Base-by-base conservation (phyloP, 371 early-diverging fungal species). In the Blakeslea trispora region DNA sequence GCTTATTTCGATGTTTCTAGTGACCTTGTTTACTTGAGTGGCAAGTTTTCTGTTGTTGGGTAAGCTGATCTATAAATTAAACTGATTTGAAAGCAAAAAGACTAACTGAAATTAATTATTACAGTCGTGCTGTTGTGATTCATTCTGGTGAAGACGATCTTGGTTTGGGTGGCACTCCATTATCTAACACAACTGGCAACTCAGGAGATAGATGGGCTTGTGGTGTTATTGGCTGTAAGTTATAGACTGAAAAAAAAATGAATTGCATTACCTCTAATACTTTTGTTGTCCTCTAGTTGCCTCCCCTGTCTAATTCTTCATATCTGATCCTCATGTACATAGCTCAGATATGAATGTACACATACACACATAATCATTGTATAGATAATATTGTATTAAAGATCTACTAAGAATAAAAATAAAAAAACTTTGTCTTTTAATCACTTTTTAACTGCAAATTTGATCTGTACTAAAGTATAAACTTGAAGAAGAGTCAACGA, bases 111-210 rank as follows among this genome's bases (percentile, higher is more conserved):
- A 28, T 40, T 41, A 19, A 34, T 43, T 32, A 46, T 47, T 53
- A 37, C 68, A 85, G 87, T 46, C 92, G 94, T 68, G 90, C 91
- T 50, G 61, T 95, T 53, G 93, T 93, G 44, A 85, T 93, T 50
- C 94, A 94, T 74, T 87, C 81, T 53, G 89, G 75, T 50, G 83
- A 81, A 63, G 95, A 94, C 73, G 94, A 94, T 69, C 85, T 91
- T 62, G 94, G 94, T 67, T 71, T 75, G 64, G 90, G 89, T 59
- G 83, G 80, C 41, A 84, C 91, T 70, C 88, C 89, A 62, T 79
- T 86, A 23, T 91, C 91, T 57, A 72, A 77, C 62, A 78, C 83
- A 49, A 94, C 92, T 41, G 94, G 94, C 37, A 92, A 95, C 62
- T 90, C 94, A 69, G 95, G 94, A 52, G 86, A 71, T 45, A 88